Base-by-base conservation (phyloP, 768 basidiomycete species). In the Phanerochaete carnosa region DNA sequence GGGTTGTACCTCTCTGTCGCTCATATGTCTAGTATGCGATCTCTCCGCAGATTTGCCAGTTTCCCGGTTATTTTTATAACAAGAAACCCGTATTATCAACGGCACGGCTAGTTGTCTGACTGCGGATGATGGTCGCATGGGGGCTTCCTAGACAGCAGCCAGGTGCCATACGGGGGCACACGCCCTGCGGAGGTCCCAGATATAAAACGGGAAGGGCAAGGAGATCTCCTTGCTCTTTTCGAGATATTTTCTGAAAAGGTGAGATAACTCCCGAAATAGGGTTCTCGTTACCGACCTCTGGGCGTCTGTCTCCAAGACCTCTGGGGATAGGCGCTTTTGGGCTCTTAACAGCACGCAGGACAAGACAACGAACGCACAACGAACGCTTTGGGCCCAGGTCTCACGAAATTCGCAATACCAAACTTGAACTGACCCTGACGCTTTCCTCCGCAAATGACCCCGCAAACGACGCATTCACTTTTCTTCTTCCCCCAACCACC, bases 321-420 rank as follows among this genome's bases (percentile, higher is more conserved):
- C 28, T 49, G 13, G 35, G 35, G 22, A 8, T 55, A 33, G 54
- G 19, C 33, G 33, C 54, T 37, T n/a, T 16, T 22, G 16, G 22
- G 51, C 51, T 52, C 39, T 16, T 29, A 52, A 51, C 49, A 7
- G 51, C 51, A 52, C 51, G 32, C n/a, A n/a, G 51, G 8, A 9
- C 39, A 11, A 11, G 26, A 49, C 54, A 55, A 55, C 54, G 25
- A 55, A 55, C 54, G 25, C 33, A 22, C 54, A 12, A 35, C 54
- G 54, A 55, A 55, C 47, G 8, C 49, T 51, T 23, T 26, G 54
- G 13, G 25, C 37, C 54, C 54, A 55, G 54, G 47, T 49, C 47
- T 25, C 47, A 49, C 47, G 25, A 49, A 49, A 55, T 55, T 55
- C 54, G 54, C 43, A 55, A 55, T 55, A 35, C 39, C 54, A 33